These are phyloP conservation scores for Rhizopogon sp. DNA, from an alignment of 768 basidiomycete species.

Conservation along the genomic window DNA sequence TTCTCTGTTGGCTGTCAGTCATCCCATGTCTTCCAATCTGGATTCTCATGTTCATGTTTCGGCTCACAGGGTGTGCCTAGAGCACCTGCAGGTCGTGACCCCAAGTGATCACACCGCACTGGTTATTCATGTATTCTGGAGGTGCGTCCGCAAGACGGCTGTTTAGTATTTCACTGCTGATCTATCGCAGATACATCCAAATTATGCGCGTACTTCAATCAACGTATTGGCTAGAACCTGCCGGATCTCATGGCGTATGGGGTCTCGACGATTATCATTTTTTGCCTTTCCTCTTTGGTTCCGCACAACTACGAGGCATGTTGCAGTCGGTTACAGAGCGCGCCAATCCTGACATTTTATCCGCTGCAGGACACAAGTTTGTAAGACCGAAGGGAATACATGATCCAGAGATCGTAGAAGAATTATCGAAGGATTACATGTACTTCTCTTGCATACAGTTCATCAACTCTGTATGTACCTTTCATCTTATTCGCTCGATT, in stretches of 20 bases:
- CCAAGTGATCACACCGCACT: conserved; percentile 68
- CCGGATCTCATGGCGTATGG: conserved; percentile 99
- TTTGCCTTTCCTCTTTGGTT: conserved; percentile 84
- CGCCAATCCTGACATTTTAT: neutral
- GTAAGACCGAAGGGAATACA: conserved; percentile 92
- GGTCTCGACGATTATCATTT: conserved; percentile 97
- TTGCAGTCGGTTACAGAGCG: conserved; percentile 1
- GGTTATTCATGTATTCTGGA: conserved; percentile 87
- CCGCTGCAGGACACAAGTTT: conserved; percentile 72
- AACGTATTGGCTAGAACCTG: conserved; percentile 96
- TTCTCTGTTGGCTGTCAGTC: conserved; percentile 91
- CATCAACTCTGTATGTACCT: conserved; percentile 76
- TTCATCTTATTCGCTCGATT: neutral
- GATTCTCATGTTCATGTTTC: neutral
- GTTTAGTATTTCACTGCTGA: neutral
- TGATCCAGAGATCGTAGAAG: conserved; percentile 85
- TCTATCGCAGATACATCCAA: conserved; percentile 52
- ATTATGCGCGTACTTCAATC: conserved; percentile 87
- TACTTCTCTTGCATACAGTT: conserved; percentile 95
- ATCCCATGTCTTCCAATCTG: neutral
- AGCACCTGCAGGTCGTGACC: conserved; percentile 59
- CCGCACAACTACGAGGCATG: conserved; percentile 67
- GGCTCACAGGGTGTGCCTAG: conserved; percentile 69
- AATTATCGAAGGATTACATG: conserved; percentile 90
- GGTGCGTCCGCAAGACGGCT: conserved; percentile 32